Evolutionary conservation across 495 filamentous ascomycete genomes (phyloP), one percentile per base, ranked within the genome.

Genomic region (Lasiosphaeria ovina): DNA sequence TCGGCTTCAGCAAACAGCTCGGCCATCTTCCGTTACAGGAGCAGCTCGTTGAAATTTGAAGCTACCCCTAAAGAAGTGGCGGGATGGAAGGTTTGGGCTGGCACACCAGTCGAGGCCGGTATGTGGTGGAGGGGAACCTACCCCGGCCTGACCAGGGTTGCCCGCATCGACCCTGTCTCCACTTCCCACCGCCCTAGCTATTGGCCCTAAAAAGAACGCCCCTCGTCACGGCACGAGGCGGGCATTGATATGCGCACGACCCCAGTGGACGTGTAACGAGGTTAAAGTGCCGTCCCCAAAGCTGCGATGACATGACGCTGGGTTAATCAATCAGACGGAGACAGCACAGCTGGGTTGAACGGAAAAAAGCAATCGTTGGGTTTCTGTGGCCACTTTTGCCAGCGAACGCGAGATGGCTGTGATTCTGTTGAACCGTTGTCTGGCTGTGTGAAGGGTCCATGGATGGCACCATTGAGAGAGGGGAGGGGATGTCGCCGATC

Each of bases 111-210:
- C 44, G 16, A 47, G 44, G 16, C 24, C 12, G 44, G 44, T 47
- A 11, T 11, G 44, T 47, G 44, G 44, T 11, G 44, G 44, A 8
- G 5, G 44, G 44, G 44, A 47, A 1, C 44, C 3, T 14, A 11
- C 44, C 44, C 44, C 16, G 12, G 44, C 5, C 44, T 47, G 11
- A 14, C 44, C 44, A 47, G 44, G 44, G 44, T 47, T 47, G 44
- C 44, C 38, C 44, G 44, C 44, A 47, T 47, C 44, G 44, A 47
- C 44, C 44, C 44, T 47, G 24, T 9, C 44, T 47, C 44, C 44
- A n/a, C 44, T 47, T 47, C 44, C 44, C 44, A 47, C 5, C 44
- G 11, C 44, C 16, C 44, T n/a, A 47, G 12, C 44, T n/a, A 47
- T 47, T 47, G 44, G 12, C 12, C 11, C 12, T 47, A 24, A 24